Evolutionary conservation across 768 basidiomycete genomes (phyloP).

Genomic region (Lentinus brumalis): DNA sequence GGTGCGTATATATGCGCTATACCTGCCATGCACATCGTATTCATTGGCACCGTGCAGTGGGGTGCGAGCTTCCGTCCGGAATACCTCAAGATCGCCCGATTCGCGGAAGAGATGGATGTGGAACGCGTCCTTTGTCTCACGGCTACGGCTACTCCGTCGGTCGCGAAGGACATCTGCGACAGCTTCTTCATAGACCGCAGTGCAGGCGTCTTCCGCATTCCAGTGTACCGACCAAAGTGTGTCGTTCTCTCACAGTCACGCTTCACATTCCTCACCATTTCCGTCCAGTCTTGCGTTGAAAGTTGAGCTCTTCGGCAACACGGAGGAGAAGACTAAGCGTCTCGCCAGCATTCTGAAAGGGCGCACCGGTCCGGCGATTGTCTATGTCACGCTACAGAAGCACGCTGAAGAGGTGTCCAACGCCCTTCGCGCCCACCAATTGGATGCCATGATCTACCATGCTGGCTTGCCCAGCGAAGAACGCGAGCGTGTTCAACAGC

Average conservation of each 20-base stretch:
- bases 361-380: conserved; percentile 43
- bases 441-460: conserved; percentile 43
- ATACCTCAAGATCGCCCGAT: conserved; percentile 44
- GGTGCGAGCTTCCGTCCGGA: conserved; percentile 46
- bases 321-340: conserved; percentile 38
- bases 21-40: too few species aligned
- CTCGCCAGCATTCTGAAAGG: conserved; percentile 39
- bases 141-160: conserved; percentile 46
- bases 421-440: conserved; percentile 26
- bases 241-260: conserved; percentile 4
- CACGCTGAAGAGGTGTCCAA: conserved; percentile 42
- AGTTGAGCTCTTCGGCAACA: conserved; percentile 34
- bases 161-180: conserved; percentile 47
- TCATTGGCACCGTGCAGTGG: conserved; percentile 32
- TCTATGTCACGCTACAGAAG: conserved; percentile 48
- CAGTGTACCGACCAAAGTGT: conserved; percentile 48
- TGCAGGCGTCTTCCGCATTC: conserved; percentile 44
- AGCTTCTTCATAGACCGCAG: conserved; percentile 43
- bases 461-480: conserved; percentile 41
- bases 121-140: conserved; percentile 48
- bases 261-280: neutral
- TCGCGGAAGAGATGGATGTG: conserved; percentile 47
- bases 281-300: conserved; percentile 37
- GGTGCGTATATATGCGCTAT: conserved; percentile 22
- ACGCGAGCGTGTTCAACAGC: conserved; percentile 38